These are phyloP conservation scores for Periconia sp. DNA, from an alignment of 2,329 filamentous ascomycete species.

Conservation along the genomic window DNA sequence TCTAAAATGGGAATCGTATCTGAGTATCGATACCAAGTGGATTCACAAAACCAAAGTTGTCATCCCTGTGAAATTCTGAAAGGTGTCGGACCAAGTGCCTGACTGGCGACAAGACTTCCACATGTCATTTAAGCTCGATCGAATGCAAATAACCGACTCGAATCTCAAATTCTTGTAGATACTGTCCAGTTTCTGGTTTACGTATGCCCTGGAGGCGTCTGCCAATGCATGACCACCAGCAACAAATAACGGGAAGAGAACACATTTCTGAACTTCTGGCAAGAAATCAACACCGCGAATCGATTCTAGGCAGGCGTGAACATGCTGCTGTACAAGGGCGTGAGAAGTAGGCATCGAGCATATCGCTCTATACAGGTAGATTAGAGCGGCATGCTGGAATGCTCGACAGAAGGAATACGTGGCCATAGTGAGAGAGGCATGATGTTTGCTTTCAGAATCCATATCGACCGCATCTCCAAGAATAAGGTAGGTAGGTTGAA, in stretches of 20 bases:
- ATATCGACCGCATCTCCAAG: not conserved
- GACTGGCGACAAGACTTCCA: slow-evolving; percentile 1
- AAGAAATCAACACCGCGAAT: slow-evolving; percentile 12
- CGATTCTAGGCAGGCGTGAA: slow-evolving; percentile 15
- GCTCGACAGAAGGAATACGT: slow-evolving; percentile 5
- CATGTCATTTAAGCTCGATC: not conserved
- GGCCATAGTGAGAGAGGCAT: not conserved
- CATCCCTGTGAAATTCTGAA: slow-evolving; percentile 2
- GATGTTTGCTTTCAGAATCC: not conserved
- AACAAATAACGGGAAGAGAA: slow-evolving; percentile 17
- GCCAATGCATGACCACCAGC: slow-evolving; percentile 12
- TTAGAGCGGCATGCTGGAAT: slow-evolving; percentile 16
- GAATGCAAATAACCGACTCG: slow-evolving; percentile 12
- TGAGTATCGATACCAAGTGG: not conserved
- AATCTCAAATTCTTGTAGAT: slow-evolving; percentile 15
- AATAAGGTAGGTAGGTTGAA: slow-evolving; percentile 1
- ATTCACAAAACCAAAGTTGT: slow-evolving; percentile 3
- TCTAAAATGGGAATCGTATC: not conserved
- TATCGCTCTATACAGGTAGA: slow-evolving; percentile 19
- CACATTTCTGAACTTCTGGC: slow-evolving; percentile 13
- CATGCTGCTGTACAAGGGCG: slow-evolving; percentile 15
- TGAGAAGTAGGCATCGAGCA: slow-evolving; percentile 10
- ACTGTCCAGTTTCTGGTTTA: slow-evolving; percentile 7
- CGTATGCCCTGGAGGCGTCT: slow-evolving; percentile 3
- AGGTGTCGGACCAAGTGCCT: slow-evolving; percentile 2